A percentile compares a stretch with the other conserved stretches of the same genome.
Evolutionary conservation across 1,284 basidiomycete species (phyloP).

Genomic region (Anthracocystis setariae): DNA sequence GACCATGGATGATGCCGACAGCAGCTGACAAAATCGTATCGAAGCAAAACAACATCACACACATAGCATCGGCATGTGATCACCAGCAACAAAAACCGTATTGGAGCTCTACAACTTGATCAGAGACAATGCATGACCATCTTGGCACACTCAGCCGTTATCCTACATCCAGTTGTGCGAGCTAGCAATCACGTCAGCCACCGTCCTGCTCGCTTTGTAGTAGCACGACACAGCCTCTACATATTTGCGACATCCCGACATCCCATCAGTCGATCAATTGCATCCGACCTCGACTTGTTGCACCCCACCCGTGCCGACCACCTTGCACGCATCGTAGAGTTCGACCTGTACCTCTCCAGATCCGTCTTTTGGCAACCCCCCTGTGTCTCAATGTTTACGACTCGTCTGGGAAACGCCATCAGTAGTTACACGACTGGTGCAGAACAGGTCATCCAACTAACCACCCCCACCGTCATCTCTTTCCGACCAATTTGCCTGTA

Average conservation of each 20-base stretch:
- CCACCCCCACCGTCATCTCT: slow-evolving; percentile 5
- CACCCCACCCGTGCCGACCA: not conserved
- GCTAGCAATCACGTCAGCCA: too few species aligned
- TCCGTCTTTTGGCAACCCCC: slow-evolving; percentile 49
- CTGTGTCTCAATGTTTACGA: slow-evolving; percentile 16
- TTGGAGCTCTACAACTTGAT: too few species aligned
- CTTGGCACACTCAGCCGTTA: too few species aligned
- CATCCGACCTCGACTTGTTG: not conserved
- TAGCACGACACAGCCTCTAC: too few species aligned
- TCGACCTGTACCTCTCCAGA: slow-evolving; percentile 53
- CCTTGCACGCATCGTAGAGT: not conserved
- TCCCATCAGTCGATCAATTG: not conserved
- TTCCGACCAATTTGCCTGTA: slow-evolving; percentile 33
- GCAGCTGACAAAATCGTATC: not conserved
- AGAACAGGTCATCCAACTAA: slow-evolving; percentile 52
- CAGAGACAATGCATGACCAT: too few species aligned
- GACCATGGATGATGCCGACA: slow-evolving; percentile 20
- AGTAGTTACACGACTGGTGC: slow-evolving; percentile 45
- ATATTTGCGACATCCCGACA: not conserved
- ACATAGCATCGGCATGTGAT: not conserved
- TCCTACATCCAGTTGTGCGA: too few species aligned
- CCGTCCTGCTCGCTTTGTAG: too few species aligned
- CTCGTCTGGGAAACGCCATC: slow-evolving; percentile 44
- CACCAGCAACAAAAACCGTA: slow-evolving; percentile 1
- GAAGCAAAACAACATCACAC: slow-evolving; percentile 5